Base-by-base conservation (phyloP, 1,284 basidiomycete genomes). In the Chalciporus piperatoides region DNA sequence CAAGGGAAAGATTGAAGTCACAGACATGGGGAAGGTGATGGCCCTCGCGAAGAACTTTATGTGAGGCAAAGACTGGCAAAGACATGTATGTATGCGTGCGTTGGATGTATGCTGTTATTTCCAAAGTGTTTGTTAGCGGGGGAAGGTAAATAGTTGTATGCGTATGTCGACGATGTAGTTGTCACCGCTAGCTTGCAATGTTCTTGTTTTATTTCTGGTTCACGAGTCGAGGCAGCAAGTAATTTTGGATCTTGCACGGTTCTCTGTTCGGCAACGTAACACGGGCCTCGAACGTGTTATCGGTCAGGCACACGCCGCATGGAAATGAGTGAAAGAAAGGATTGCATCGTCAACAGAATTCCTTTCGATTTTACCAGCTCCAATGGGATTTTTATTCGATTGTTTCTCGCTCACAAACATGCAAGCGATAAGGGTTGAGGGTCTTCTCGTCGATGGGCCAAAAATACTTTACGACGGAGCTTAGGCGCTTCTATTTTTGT, bases 11-110 rank as follows among this genome's bases (percentile, higher is more conserved):
- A 45, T 68, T 1, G 60, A 70, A 12, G 17, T 65, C 14, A 21
- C 60, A 0, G 68, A 68, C 45, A 68, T 68, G 65, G 47, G 54
- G 3, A 44, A 42, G 3, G 51, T 69, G 2, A 60, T 69, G 47
- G 44, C 52, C 0, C 53, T 67, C 8, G 68, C 62, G 0, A 63
- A 50, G 68, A 59, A 59, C 0, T 11, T 67, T 23, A 28, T 66
- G 28, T 56, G 58, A 48, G n/a, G 6, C 36, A 30, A 28, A 10
- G 4, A n/a, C 12, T 47, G n/a, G 6, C 36, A 30, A 28, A 10
- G 4, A n/a, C 12, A 5, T 28, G 28, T n/a, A 33, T 17, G n/a
- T 32, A n/a, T 33, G n/a, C 23, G 3, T 35, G 15, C 14, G 9
- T 15, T 30, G 28, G 27, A 15, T n/a, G 24, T 25, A 15, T 14